Conservation (phyloP, 1,284 basidiomycete genomes). For the Fomitopsis palustris region DNA sequence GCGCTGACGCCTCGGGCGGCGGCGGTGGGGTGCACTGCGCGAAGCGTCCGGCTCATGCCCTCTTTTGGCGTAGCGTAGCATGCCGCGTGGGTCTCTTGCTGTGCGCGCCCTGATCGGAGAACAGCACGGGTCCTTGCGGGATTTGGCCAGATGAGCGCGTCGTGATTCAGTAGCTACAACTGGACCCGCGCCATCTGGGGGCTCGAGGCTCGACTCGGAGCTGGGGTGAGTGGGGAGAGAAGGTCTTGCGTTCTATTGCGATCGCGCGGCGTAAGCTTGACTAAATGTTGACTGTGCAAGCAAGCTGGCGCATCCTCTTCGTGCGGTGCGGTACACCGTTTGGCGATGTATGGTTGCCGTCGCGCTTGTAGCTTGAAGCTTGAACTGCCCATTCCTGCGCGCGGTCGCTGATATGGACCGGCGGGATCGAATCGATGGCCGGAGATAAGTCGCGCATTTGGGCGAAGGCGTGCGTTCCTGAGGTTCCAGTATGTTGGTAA, state of each 20-base stretch:
- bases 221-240: not conserved
- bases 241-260: not conserved
- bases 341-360: not conserved
- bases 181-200: not conserved
- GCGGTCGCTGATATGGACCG: not conserved
- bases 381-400: not conserved
- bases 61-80: conserved; percentile 2
- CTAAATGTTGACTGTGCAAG: not conserved
- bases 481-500: not conserved
- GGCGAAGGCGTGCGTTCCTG: not conserved
- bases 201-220: not conserved
- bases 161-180: not conserved
- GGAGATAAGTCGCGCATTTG: not conserved
- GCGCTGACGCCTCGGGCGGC: not conserved
- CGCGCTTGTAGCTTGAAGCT: not conserved
- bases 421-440: conserved; percentile 1
- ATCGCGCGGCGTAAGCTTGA: not conserved
- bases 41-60: not conserved
- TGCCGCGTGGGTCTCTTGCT: not conserved
- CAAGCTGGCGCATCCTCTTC: not conserved
- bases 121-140: not conserved
- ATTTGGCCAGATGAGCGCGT: not conserved
- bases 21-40: not conserved
- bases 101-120: not conserved
- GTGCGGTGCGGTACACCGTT: not conserved